Evolutionary conservation across 176 grass and related monocot species (phyloP).

Genomic region (Secale cereale): DNA sequence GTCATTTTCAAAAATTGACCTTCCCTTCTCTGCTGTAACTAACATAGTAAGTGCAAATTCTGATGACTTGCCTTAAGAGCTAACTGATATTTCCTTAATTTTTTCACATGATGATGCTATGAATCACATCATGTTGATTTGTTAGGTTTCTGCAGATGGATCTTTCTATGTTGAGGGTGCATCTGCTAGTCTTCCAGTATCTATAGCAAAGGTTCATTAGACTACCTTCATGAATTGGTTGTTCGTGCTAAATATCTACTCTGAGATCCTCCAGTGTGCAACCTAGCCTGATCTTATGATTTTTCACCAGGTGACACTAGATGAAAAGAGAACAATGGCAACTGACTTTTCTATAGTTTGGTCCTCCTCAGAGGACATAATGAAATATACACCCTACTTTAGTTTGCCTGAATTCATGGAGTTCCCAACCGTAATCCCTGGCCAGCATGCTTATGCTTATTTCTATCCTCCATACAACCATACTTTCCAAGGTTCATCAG

Average conservation of each 20-base stretch:
- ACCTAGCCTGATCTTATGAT: slow-evolving; percentile 20
- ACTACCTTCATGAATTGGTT: slow-evolving; percentile 6
- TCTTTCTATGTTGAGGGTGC: slow-evolving; percentile 81
- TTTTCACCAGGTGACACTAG: slow-evolving; percentile 62
- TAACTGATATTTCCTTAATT: slow-evolving; percentile 15
- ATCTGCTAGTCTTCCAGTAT: slow-evolving; percentile 75
- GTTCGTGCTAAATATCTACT: neutral
- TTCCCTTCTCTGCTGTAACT: slow-evolving; percentile 71
- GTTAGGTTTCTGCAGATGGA: slow-evolving; percentile 49
- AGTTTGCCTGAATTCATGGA: slow-evolving; percentile 80
- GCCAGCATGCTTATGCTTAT: slow-evolving; percentile 85
- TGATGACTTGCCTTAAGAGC: neutral
- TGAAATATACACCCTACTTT: slow-evolving; percentile 61
- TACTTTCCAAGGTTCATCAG: slow-evolving; percentile 51
- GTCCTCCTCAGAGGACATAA: slow-evolving; percentile 76
- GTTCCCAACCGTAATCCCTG: slow-evolving; percentile 64
- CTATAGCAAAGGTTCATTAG: slow-evolving; percentile 70
- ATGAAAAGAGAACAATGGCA: slow-evolving; percentile 46
- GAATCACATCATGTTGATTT: slow-evolving; percentile 13
- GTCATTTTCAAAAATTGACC: slow-evolving; percentile 56
- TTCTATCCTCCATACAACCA: slow-evolving; percentile 73
- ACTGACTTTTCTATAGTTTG: slow-evolving; percentile 73
- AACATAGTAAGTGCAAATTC: slow-evolving; percentile 62
- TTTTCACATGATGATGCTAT: slow-evolving; percentile 11
- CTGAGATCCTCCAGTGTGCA: neutral